Evolutionary conservation across 768 basidiomycete genomes (phyloP).

Genomic region (Leccinum imitatum): DNA sequence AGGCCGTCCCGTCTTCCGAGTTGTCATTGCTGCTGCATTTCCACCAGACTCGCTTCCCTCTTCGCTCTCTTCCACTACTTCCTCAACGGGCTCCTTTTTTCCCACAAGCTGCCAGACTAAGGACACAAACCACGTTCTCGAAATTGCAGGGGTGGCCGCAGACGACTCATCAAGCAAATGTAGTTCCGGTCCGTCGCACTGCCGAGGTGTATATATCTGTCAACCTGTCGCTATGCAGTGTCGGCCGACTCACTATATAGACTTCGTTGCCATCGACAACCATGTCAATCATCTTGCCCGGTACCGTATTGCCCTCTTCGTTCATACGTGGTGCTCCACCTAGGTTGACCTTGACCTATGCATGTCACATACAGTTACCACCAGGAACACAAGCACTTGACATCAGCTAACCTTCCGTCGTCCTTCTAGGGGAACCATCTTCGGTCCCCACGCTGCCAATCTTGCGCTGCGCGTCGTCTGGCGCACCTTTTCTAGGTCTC

Average conservation of each 20-base stretch:
- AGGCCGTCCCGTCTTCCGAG: slow-evolving; percentile 25
- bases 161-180: slow-evolving; percentile 59
- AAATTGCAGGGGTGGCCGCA: slow-evolving; percentile 55
- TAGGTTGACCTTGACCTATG: slow-evolving; percentile 70
- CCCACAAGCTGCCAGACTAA: slow-evolving; percentile 33
- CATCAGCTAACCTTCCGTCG: slow-evolving; percentile 59
- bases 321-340: slow-evolving; percentile 51
- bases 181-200: slow-evolving; percentile 64
- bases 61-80: slow-evolving; percentile 36
- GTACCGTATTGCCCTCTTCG: slow-evolving; percentile 52
- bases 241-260: slow-evolving; percentile 60
- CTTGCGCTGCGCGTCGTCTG: slow-evolving; percentile 60
- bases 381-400: neutral
- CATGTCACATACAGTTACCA: slow-evolving; percentile 9
- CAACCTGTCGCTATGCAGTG: slow-evolving; percentile 9
- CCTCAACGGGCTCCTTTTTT: slow-evolving; percentile 24
- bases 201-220: slow-evolving; percentile 8
- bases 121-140: slow-evolving; percentile 68
- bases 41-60: slow-evolving; percentile 46
- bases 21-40: slow-evolving; percentile 38
- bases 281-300: slow-evolving; percentile 68
- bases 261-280: slow-evolving; percentile 76
- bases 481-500: slow-evolving; percentile 70
- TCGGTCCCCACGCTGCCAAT: slow-evolving; percentile 79
- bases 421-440: slow-evolving; percentile 59